Evolutionary conservation across 1,284 basidiomycete genomes (phyloP), one percentile per base, ranked within the genome.

Genomic region (Apiotrichum akiyoshidainum): DNA sequence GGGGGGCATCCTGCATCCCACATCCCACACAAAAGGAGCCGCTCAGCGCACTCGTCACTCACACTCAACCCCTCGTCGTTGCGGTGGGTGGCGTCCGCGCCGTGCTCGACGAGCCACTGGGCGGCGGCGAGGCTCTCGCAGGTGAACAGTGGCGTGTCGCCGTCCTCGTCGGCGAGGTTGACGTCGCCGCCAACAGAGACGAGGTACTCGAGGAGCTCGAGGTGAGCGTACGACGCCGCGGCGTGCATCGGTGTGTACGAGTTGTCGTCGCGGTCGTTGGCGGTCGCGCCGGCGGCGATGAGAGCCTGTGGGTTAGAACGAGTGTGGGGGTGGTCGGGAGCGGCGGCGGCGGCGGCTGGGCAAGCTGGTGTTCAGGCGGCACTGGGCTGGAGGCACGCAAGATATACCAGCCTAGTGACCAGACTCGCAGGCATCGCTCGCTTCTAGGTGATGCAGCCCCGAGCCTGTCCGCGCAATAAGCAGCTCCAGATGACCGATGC

Each of bases 241-340:
- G 92, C 93, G 77, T 96, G 92, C 86, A 96, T 89, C 13, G 92
- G 90, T 0, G 92, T 92, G 76, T 95, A 95, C 21, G 89, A 87
- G 77, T 87, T 84, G 9, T 79, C 73, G 72, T 95, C 92, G 21
- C 86, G 85, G 11, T 79, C 81, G 70, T 93, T 92, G 16, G 91
- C 86, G 13, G 86, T 86, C 42, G 87, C 70, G 31, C 85, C 90
- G 34, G 85, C 78, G 65, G 86, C 84, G 64, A 88, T 79, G 42
- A 51, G 44, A 5, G 46, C 35, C 57, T 66, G 61, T 2, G 21
- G 0, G 46, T 44, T 10, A 44, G 42, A 19, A 7, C 41, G n/a
- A 42, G n/a, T 8, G 17, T 13, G n/a, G n/a, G n/a, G n/a, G n/a
- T n/a, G n/a, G n/a, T n/a, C n/a, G n/a, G n/a, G n/a, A n/a, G n/a